These are phyloP conservation scores for Periconia digitata DNA, from an alignment of 2,329 filamentous ascomycete species.

Conservation along the genomic window DNA sequence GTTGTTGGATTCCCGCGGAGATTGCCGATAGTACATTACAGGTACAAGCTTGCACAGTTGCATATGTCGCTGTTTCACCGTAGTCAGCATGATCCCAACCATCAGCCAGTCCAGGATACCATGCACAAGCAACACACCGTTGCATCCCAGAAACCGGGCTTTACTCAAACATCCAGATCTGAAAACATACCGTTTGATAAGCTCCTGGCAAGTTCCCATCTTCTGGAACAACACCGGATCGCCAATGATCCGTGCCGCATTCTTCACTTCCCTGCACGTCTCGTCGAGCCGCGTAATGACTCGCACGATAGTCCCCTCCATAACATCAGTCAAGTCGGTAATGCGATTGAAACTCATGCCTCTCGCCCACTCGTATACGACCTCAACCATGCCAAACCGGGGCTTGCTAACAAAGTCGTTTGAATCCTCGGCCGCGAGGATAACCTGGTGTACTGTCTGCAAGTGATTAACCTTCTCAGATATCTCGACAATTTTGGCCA, in stretches of 20 bases:
- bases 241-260: slow-evolving; percentile 90
- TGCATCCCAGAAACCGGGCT: not conserved
- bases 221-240: slow-evolving; percentile 92
- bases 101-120: not conserved
- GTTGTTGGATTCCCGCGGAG: too few species aligned
- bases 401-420: slow-evolving; percentile 89
- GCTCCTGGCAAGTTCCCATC: slow-evolving; percentile 96
- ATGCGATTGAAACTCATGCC: slow-evolving; percentile 99
- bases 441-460: slow-evolving; percentile 89
- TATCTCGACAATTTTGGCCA: slow-evolving; percentile 83
- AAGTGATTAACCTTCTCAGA: slow-evolving; percentile 90
- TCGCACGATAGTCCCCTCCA: slow-evolving; percentile 95
- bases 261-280: slow-evolving; percentile 96
- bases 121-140: slow-evolving; percentile 7
- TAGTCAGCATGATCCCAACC: slow-evolving; percentile 20
- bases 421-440: slow-evolving; percentile 83
- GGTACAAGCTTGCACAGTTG: slow-evolving; percentile 44
- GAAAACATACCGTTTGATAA: slow-evolving; percentile 89
- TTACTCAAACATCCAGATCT: not conserved
- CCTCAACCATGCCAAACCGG: slow-evolving; percentile 91
- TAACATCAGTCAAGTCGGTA: slow-evolving; percentile 90
- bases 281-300: slow-evolving; percentile 94
- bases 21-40: too few species aligned
- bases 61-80: slow-evolving; percentile 41
- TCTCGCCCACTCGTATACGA: slow-evolving; percentile 97